Percentiles rank a stretch among this genome's conserved stretches.
These are phyloP conservation scores for Caryopteris hybrid DNA, from an alignment of 305 asterid species.

Conservation along the genomic window DNA sequence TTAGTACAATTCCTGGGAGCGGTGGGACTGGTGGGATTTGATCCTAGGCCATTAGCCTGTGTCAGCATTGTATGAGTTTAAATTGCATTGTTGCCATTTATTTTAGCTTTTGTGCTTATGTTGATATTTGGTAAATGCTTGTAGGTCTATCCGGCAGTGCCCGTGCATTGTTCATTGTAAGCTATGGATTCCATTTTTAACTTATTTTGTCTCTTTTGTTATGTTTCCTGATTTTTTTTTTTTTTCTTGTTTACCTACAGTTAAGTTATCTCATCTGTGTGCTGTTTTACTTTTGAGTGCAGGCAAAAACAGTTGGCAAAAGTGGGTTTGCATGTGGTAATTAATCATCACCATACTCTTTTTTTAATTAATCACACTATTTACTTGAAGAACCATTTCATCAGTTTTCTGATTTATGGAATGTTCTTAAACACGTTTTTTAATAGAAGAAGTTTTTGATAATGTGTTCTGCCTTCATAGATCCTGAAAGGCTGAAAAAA, in stretches of 20 bases:
- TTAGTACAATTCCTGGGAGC: too few species aligned
- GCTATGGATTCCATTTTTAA: conserved; percentile 5
- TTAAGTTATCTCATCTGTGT: background rate
- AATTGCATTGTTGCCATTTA: background rate
- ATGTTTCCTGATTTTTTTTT: background rate
- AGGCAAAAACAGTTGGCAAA: conserved; percentile 59
- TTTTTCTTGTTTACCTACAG: background rate
- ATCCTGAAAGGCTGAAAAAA: background rate
- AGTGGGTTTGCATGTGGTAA: conserved; percentile 69
- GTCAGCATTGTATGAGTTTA: background rate
- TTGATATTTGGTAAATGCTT: conserved; percentile 12
- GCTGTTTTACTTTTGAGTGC: conserved; percentile 20
- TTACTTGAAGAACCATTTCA: background rate
- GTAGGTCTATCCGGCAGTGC: conserved; percentile 57
- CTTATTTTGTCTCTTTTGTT: background rate
- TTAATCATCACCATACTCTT: background rate
- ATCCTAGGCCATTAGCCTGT: too few species aligned
- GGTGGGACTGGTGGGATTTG: too few species aligned
- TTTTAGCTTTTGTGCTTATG: background rate
- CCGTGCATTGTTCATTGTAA: conserved; percentile 53
- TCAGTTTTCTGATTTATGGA: background rate
- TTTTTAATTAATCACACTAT: conserved; percentile 2
- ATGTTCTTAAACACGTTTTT: background rate
- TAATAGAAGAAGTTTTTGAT: background rate
- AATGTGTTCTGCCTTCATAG: background rate